Conservation (phyloP, 139 green algal species). For the Micractinium conductrix region DNA sequence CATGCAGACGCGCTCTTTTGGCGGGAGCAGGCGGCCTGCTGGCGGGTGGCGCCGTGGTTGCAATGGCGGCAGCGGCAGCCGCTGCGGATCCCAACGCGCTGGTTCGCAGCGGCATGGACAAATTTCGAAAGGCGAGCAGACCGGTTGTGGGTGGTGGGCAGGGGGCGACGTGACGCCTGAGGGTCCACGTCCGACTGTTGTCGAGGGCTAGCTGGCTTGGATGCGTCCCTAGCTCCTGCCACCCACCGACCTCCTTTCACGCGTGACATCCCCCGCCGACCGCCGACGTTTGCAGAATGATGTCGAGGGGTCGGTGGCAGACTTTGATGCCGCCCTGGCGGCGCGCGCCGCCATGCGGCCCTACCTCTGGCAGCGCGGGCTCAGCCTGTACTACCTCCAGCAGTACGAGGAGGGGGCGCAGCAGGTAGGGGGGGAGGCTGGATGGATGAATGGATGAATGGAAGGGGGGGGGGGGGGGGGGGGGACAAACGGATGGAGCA, state of each 20-base stretch:
- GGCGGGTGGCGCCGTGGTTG: not conserved
- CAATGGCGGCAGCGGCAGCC: slow-evolving; percentile 5
- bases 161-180: no score
- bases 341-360: slow-evolving; percentile 53
- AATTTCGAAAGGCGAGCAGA: slow-evolving; percentile 4
- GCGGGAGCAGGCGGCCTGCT: slow-evolving; percentile 8
- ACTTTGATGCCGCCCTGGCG: slow-evolving; percentile 68
- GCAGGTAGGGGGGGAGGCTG: slow-evolving; percentile 57
- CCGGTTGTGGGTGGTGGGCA: no score
- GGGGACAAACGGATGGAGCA: no score
- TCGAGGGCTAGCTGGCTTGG: not conserved
- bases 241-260: no score
- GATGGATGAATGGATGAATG: no score
- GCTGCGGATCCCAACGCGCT: slow-evolving; percentile 4
- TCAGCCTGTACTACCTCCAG: slow-evolving; percentile 83
- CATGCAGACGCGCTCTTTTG: slow-evolving; percentile 2
- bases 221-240: no score
- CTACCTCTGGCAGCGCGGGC: slow-evolving; percentile 64
- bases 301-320: slow-evolving; percentile 61
- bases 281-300: slow-evolving; percentile 59
- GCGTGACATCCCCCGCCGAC: no score
- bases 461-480: no score
- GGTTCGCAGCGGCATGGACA: slow-evolving; percentile 16
- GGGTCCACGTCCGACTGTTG: not conserved
- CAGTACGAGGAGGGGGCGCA: slow-evolving; percentile 63